Base-by-base conservation (phyloP, 2,329 filamentous ascomycete genomes). In the Stachybotrys echinatus region DNA sequence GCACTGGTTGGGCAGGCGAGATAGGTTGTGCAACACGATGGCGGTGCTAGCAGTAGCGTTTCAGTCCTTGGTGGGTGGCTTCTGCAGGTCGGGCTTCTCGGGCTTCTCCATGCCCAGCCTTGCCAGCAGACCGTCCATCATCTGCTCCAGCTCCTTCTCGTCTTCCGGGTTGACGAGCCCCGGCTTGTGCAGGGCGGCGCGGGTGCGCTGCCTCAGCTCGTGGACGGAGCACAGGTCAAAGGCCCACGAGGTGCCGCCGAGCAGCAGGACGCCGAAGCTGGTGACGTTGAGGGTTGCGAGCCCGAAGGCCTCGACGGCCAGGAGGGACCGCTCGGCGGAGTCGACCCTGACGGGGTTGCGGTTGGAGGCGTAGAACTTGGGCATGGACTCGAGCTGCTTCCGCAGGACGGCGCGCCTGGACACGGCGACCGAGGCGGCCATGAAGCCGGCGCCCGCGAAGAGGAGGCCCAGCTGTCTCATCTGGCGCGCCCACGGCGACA, bases 251-350 rank as follows among this genome's bases (percentile, higher is more conserved):
- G 85, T 67, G 0, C 87, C 90, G 4, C 92, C 94, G 0, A 81
- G 77, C 8, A 79, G 70, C 77, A 95, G 83, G 65, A 96, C 83
- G 1, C 79, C 85, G 46, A 94, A 80, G 58, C 85, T 88, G 27
- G 84, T 62, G 12, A 94, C 89, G 60, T 96, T 96, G 58, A 96
- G 77, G 0, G 92, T 96, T 0, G 92, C 94, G 34, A 96, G 74
- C 45, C 85, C 88, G 20, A 99, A 74, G 0, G 92, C 92, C 68
- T 95, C 88, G 31, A 87, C 70, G 1, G 92, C 92, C 55, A 96
- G 85, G 38, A 87, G 65, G 47, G 66, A 52, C 37, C 63, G 59
- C 47, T 67, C 65, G n/a, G 54, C 55, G 7, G 58, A 52, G 54
- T 69, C 63, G 47, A 65, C 47, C 27, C 51, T 54, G 23, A 50